Conservation (phyloP, 140 eudicot species). For the Ambrosia hybrid region DNA sequence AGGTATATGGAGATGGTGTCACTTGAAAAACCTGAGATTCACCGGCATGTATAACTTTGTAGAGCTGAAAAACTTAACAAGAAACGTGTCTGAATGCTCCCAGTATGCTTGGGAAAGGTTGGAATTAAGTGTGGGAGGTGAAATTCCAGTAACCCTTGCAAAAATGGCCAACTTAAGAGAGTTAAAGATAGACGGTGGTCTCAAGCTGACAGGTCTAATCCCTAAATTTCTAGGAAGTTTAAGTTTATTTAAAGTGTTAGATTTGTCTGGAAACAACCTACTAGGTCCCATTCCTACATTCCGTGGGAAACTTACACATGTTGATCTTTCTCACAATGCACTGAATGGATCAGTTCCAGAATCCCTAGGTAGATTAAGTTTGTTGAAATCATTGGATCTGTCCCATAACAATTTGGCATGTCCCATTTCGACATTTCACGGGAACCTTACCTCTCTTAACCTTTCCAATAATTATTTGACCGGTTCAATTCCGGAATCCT, state of each 20-base stretch:
- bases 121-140: not conserved
- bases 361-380: not conserved
- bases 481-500: not conserved
- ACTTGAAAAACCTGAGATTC: not conserved
- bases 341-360: too few species aligned
- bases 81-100: not conserved
- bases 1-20: not conserved
- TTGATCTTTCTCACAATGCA: too few species aligned
- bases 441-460: too few species aligned
- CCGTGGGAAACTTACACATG: too few species aligned
- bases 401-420: not conserved
- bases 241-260: not conserved
- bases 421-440: not conserved
- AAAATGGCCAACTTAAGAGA: not conserved
- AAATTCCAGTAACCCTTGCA: too few species aligned
- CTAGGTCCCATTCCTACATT: too few species aligned
- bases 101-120: not conserved
- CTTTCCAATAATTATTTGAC: not conserved
- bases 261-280: not conserved
- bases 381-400: not conserved
- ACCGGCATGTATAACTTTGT: not conserved
- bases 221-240: constrained; percentile 9
- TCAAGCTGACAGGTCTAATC: not conserved
- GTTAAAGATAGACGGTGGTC: not conserved
- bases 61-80: not conserved